Conservation (phyloP, 192 early-diverging fungal species). For the Backusella parvicylindrica region DNA sequence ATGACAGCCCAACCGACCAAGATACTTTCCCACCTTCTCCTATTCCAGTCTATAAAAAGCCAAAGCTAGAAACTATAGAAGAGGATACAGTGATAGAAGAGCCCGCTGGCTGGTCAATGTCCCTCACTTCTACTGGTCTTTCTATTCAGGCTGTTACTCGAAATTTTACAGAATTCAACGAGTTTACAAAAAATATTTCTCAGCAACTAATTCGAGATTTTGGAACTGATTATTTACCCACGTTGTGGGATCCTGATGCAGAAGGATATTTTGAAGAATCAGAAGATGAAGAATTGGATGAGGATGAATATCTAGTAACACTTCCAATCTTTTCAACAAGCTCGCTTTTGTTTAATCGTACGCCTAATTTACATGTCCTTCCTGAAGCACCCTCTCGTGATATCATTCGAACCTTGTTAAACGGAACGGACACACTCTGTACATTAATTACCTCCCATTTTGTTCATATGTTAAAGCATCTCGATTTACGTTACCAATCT, state of each 20-base stretch:
- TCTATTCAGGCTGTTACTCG: constrained; percentile 19
- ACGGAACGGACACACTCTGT: neutral
- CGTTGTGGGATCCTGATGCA: constrained; percentile 3
- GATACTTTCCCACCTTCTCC: neutral
- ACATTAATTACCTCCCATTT: neutral
- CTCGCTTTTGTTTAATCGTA: neutral
- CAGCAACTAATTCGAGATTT: constrained; percentile 20
- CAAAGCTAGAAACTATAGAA: neutral
- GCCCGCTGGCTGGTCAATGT: constrained; percentile 23
- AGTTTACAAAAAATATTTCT: constrained; percentile 11
- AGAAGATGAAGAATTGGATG: constrained; percentile 28
- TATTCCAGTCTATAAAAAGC: neutral
- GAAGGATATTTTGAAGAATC: constrained; percentile 18
- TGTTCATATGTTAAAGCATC: neutral
- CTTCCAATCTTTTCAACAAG: constrained; percentile 22
- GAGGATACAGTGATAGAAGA: neutral
- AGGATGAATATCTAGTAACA: constrained; percentile 31
- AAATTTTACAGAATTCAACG: constrained; percentile 16
- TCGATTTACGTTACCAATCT: neutral
- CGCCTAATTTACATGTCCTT: neutral
- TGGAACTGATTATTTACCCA: constrained; percentile 11
- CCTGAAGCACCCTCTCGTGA: neutral
- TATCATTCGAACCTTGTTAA: neutral
- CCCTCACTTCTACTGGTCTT: constrained; percentile 9
- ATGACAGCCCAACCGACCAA: neutral